Evolutionary conservation across 352 stramenopile genomes (phyloP).

Genomic region (Poterioochromonas sp.): DNA sequence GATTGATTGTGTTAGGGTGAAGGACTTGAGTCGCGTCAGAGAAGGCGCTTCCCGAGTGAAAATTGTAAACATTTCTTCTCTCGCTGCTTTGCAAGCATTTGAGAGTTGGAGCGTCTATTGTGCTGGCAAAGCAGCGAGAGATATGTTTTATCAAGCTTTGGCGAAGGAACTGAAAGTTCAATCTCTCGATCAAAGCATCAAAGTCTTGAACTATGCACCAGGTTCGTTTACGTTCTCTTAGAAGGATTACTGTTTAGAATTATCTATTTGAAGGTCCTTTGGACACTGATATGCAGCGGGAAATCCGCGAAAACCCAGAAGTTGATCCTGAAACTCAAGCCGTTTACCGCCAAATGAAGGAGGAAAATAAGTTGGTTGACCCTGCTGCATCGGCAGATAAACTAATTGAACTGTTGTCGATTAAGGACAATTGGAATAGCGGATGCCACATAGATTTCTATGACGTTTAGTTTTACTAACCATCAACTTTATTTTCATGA

Average conservation of each 20-base stretch:
- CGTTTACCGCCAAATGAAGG: slow-evolving; percentile 26
- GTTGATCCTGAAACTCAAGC: slow-evolving; percentile 1
- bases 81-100: slow-evolving; percentile 66
- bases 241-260: too few relatives aligned
- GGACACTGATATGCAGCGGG: slow-evolving; percentile 68
- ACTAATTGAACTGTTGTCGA: neutral
- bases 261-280: too few relatives aligned
- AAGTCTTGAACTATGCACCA: neutral
- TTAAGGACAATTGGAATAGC: neutral
- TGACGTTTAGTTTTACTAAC: too few relatives aligned
- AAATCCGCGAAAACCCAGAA: slow-evolving; percentile 36
- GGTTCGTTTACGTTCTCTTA: too few relatives aligned
- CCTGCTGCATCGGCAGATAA: slow-evolving; percentile 36
- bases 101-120: slow-evolving; percentile 67
- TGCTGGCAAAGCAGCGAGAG: slow-evolving; percentile 63
- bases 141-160: slow-evolving; percentile 69
- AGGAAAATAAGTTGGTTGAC: slow-evolving; percentile 51
- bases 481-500: too few relatives aligned
- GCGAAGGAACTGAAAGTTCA: slow-evolving; percentile 52
- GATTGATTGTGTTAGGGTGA: neutral
- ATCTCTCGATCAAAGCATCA: slow-evolving; percentile 22
- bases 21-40: too few relatives aligned
- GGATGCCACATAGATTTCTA: neutral
- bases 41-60: neutral
- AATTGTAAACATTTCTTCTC: slow-evolving; percentile 70